phyloP scores from a whole-genome alignment of 352 stramenopile species.

The Pythium folliculosum region DNA sequence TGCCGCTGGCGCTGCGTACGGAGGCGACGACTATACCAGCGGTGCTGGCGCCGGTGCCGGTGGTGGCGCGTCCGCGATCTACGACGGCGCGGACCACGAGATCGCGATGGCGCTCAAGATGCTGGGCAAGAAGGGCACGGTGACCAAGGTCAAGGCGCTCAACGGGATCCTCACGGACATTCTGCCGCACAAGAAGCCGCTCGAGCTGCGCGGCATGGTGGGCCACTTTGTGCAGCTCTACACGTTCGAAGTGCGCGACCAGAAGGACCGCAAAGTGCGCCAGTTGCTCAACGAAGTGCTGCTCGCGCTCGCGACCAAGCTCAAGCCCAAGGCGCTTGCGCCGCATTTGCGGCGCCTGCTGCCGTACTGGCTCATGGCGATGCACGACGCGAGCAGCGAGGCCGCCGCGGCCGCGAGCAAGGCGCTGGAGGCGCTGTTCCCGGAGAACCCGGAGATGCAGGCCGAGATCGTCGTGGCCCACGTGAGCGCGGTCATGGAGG shows the following conservation, averaged over 20 bases:
- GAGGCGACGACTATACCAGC: conserved; percentile 18
- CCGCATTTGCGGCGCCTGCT: conserved; percentile 70
- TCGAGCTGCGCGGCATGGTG: conserved; percentile 68
- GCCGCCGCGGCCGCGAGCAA: conserved; percentile 47
- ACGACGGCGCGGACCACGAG: conserved; percentile 78
- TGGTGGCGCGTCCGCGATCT: conserved; percentile 61
- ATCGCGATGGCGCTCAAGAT: conserved; percentile 83
- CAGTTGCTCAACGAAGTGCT: conserved; percentile 79
- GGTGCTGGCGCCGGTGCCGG: conserved; percentile 17
- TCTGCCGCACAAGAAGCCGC: conserved; percentile 55
- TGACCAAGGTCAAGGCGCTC: conserved; percentile 85
- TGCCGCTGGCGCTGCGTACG: conserved; percentile 20
- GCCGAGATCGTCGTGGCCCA: conserved; percentile 30
- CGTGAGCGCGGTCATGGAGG: conserved; percentile 43
- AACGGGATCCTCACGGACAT: conserved; percentile 60
- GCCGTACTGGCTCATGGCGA: conserved; percentile 79
- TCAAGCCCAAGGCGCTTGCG: conserved; percentile 69
- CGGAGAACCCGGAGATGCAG: conserved; percentile 34
- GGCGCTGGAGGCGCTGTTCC: conserved; percentile 59
- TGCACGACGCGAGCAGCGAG: conserved; percentile 74
- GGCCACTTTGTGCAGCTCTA: conserved; percentile 81
- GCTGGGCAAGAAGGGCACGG: conserved; percentile 78
- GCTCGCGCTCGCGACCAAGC: conserved; percentile 51
- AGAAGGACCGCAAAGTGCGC: conserved; percentile 83
- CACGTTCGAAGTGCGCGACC: conserved; percentile 76